phyloP scores from a whole-genome alignment of 1,139 yeast species.

The Scheffersomyces parashehatae region DNA sequence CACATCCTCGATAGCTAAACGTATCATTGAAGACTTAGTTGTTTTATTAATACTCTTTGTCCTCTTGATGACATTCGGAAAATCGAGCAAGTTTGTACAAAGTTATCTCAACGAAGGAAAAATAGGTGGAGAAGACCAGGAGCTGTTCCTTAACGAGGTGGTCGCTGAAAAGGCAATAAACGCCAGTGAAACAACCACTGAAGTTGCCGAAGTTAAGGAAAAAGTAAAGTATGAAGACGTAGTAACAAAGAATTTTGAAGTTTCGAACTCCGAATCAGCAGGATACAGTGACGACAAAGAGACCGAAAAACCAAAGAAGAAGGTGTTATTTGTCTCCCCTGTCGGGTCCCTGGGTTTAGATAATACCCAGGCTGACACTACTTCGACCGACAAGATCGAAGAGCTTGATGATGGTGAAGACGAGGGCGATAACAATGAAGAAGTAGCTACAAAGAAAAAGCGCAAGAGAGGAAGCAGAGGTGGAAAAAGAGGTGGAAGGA shows the following conservation, averaged over 20 bases:
- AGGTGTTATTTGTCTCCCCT: constrained; percentile 34
- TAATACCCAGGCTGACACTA: constrained; percentile 11
- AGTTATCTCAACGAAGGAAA: neutral
- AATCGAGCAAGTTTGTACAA: neutral
- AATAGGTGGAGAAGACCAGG: neutral
- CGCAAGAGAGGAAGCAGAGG: constrained; percentile 89
- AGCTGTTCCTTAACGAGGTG: constrained; percentile 2
- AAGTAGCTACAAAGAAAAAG: constrained; percentile 28
- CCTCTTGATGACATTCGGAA: constrained; percentile 1
- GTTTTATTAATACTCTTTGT: constrained; percentile 15
- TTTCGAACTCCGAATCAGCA: constrained; percentile 11
- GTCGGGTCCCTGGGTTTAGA: constrained; percentile 16
- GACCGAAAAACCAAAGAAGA: constrained; percentile 15
- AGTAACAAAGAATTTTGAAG: constrained; percentile 11
- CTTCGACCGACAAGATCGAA: constrained; percentile 3
- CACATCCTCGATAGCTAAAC: constrained; percentile 12
- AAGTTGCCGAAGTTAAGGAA: too few species aligned
- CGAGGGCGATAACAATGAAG: constrained; percentile 6
- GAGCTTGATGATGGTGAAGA: constrained; percentile 7
- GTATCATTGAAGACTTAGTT: constrained; percentile 37
- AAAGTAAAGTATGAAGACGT: constrained; percentile 12
- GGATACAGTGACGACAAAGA: constrained; percentile 5
- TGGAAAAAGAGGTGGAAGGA: constrained; percentile 57
- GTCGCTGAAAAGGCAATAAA: constrained; percentile 6
- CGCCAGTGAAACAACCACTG: too few species aligned